Base-by-base conservation (phyloP, 2,329 filamentous ascomycete genomes). In the Neopestalotiopsis sp. region DNA sequence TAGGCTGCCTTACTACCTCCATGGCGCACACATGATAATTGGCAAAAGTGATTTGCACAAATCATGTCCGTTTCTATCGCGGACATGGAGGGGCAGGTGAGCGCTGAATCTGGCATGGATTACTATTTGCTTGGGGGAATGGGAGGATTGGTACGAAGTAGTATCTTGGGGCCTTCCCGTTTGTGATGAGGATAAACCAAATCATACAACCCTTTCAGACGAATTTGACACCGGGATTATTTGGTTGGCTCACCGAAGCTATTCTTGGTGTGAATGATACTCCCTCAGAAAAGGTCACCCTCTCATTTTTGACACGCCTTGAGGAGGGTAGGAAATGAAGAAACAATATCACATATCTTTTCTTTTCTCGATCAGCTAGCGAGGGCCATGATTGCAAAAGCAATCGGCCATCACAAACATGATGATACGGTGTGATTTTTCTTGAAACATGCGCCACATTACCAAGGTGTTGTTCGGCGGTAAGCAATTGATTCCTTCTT, bases 381-480 rank as follows among this genome's bases (percentile, higher is more conserved):
- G 60, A 40, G 28, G 34, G 20, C 20, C 14, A 63, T 24, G 34
- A 63, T 13, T 59, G 57, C 24, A 13, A 59, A 59, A 32, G 24
- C n/a, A 59, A 32, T 13, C 57, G 20, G 14, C n/a, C 45, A 52
- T 52, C 7, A 20, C n/a, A 9, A 59, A 24, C 30, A 17, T 32
- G 40, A 38, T 30, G 34, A 40, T 34, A 62, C 59, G 59, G 59
- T 38, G 59, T 62, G 59, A 62, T 38, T 62, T 34, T 34, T 30
- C n/a, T 62, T 34, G 57, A 59, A 59, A 59, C 57, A 34, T 59
- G 57, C 30, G 30, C 57, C 57, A 59, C 57, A 59, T 38, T 62
- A 2, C 30, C 57, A 59, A 59, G 57, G 24, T 34, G 57, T 59
- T 24, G 34, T 52, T 38, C 59, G n/a, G 59, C 59, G 59, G 59